Percentiles rank a stretch among this genome's conserved stretches.
phyloP scores from a whole-genome alignment of 2,329 filamentous ascomycete genomes.

The Dothistroma pini region DNA sequence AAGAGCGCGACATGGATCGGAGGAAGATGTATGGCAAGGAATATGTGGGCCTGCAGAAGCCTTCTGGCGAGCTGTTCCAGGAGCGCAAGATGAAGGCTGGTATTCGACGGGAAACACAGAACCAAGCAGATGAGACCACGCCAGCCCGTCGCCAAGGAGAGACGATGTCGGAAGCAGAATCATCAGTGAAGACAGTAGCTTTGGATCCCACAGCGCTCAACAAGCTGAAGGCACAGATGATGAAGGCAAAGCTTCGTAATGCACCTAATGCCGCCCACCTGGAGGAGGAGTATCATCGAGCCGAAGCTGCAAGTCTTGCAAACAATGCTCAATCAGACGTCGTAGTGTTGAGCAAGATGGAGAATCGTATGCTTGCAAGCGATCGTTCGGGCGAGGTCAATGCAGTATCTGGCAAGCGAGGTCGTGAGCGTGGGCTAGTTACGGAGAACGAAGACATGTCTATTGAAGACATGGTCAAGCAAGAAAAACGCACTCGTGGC shows the following conservation, averaged over 20 bases:
- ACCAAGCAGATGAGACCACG: slow-evolving; percentile 29
- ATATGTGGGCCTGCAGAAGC: slow-evolving; percentile 80
- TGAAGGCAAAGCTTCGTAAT: slow-evolving; percentile 87
- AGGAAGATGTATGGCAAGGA: slow-evolving; percentile 77
- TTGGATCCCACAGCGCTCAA: slow-evolving; percentile 81
- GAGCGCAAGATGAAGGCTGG: slow-evolving; percentile 65
- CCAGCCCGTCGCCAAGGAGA: slow-evolving; percentile 50
- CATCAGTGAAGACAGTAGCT: slow-evolving; percentile 47
- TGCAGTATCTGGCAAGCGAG: slow-evolving; percentile 72
- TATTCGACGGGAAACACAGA: slow-evolving; percentile 39
- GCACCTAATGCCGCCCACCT: slow-evolving; percentile 71
- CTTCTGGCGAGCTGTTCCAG: slow-evolving; percentile 78
- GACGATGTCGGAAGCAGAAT: slow-evolving; percentile 54
- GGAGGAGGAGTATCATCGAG: slow-evolving; percentile 78
- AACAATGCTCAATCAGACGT: slow-evolving; percentile 59
- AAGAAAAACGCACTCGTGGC: slow-evolving; percentile 80
- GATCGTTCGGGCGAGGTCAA: slow-evolving; percentile 70
- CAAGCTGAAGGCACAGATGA: slow-evolving; percentile 84
- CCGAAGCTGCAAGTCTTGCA: slow-evolving; percentile 58
- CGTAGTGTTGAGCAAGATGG: slow-evolving; percentile 80
- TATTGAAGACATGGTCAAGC: slow-evolving; percentile 94
- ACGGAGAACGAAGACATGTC: slow-evolving; percentile 93
- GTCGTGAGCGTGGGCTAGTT: slow-evolving; percentile 77
- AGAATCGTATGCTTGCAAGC: slow-evolving; percentile 86
- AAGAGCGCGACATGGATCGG: slow-evolving; percentile 84